phyloP scores from a whole-genome alignment of 129 eudicot species.

The Centella asiatica region DNA sequence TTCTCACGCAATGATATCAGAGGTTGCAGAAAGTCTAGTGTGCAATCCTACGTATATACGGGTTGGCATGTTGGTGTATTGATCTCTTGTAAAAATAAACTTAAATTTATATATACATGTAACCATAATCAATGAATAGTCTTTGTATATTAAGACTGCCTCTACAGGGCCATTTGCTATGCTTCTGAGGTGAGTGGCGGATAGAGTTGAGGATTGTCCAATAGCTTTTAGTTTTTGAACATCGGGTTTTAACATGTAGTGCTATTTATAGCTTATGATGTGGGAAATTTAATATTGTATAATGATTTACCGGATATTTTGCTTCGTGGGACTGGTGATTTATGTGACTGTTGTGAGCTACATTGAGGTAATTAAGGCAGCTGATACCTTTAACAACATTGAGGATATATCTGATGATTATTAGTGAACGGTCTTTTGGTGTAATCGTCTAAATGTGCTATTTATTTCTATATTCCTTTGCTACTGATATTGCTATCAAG shows the following conservation, averaged over 20 bases:
- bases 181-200: conserved; percentile 14
- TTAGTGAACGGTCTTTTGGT: conserved; percentile 1
- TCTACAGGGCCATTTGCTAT: conserved; percentile 30
- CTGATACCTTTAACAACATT: not conserved
- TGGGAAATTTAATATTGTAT: not conserved
- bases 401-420: conserved; percentile 12
- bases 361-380: conserved; percentile 15
- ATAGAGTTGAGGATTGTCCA: conserved; percentile 10
- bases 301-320: conserved; percentile 22
- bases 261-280: conserved; percentile 7
- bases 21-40: not conserved
- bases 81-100: too few species aligned
- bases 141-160: conserved; percentile 24
- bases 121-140: conserved; percentile 20
- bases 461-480: not conserved
- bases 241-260: conserved; percentile 1
- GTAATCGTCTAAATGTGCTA: not conserved
- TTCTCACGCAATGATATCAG: not conserved
- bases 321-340: conserved; percentile 27
- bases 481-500: not conserved
- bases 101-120: conserved; percentile 9
- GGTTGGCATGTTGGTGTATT: too few species aligned
- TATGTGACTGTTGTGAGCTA: too few species aligned
- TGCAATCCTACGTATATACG: too few species aligned
- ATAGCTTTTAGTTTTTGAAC: not conserved